These are phyloP conservation scores for Microcera coccophila DNA, from an alignment of 2,329 filamentous ascomycete species.

Conservation along the genomic window DNA sequence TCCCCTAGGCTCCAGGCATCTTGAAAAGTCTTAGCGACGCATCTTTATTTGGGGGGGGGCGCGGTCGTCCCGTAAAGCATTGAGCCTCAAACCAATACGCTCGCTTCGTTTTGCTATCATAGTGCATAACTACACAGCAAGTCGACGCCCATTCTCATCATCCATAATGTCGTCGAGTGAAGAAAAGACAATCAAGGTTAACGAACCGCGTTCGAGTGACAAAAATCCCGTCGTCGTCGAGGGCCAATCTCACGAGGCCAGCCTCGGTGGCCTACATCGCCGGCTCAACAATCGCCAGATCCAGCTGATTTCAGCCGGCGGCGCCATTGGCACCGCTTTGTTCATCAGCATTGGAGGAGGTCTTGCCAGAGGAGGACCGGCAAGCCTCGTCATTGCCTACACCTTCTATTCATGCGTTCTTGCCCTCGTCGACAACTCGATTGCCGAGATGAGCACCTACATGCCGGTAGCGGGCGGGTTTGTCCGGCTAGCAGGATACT, in stretches of 20 bases:
- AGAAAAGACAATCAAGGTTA: conserved; percentile 27
- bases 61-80: too few relatives aligned
- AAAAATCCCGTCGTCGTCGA: conserved; percentile 28
- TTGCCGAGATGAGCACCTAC: conserved; percentile 61
- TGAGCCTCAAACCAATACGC: too few relatives aligned
- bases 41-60: too few relatives aligned
- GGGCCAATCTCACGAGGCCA: conserved; percentile 20
- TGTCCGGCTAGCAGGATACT: conserved; percentile 60
- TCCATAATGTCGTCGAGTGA: conserved; percentile 19
- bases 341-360: conserved; percentile 61
- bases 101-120: not conserved
- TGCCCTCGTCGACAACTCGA: conserved; percentile 60
- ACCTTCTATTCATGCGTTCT: conserved; percentile 53
- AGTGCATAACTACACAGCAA: too few relatives aligned
- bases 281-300: conserved; percentile 53
- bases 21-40: not conserved
- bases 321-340: conserved; percentile 55
- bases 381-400: conserved; percentile 56
- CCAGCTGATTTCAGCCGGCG: conserved; percentile 56
- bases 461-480: conserved; percentile 62
- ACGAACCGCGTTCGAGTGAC: conserved; percentile 17
- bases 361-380: conserved; percentile 41
- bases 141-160: not conserved
- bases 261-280: conserved; percentile 41
- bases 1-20: too few relatives aligned